Evolutionary conservation across 2,329 filamentous ascomycete genomes (phyloP).

Genomic region (Trichophyton verrucosum): DNA sequence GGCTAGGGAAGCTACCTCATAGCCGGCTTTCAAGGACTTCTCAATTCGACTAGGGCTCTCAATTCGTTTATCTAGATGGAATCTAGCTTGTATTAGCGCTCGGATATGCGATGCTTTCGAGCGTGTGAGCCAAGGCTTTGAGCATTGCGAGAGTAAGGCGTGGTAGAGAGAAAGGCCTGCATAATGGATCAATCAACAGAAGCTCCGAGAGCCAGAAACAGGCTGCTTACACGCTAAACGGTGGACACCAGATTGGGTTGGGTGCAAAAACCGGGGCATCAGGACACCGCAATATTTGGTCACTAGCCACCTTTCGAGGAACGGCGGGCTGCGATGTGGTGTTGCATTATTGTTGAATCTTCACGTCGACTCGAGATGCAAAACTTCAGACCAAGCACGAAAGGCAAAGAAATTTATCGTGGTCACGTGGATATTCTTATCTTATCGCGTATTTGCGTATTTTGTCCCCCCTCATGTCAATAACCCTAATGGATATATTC

Average conservation of each 20-base stretch:
- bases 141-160: slow-evolving; percentile 33
- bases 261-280: slow-evolving; percentile 29
- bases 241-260: slow-evolving; percentile 28
- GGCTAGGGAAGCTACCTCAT: slow-evolving; percentile 22
- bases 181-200: slow-evolving; percentile 2
- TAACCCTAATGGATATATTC: background rate
- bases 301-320: background rate
- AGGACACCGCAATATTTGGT: slow-evolving; percentile 6
- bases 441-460: background rate
- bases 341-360: background rate
- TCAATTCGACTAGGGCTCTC: slow-evolving; percentile 29
- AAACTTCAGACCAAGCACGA: background rate
- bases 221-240: slow-evolving; percentile 32
- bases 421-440: background rate
- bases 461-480: background rate
- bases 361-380: background rate
- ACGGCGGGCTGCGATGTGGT: background rate
- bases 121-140: slow-evolving; percentile 18
- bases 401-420: background rate
- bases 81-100: slow-evolving; percentile 25
- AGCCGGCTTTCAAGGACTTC: slow-evolving; percentile 31
- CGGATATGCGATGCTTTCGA: slow-evolving; percentile 18
- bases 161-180: slow-evolving; percentile 35
- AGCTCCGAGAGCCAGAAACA: background rate
- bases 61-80: slow-evolving; percentile 27